A percentile compares a stretch with the other conserved stretches of the same genome.
Conservation (phyloP, 2,329 filamentous ascomycete species). For the Trichoderma sp. region DNA sequence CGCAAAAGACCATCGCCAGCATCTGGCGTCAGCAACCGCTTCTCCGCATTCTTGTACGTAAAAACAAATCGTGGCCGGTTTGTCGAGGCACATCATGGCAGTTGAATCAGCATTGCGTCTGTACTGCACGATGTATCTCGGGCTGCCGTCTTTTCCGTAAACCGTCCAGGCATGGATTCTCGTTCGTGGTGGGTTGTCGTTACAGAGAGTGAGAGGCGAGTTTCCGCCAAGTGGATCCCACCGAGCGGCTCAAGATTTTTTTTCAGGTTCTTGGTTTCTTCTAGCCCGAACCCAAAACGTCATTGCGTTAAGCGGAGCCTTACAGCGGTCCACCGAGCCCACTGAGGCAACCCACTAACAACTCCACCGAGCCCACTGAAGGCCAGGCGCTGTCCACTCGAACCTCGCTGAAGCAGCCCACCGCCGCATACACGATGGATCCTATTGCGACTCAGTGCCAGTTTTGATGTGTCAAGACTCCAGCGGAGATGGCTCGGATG, state of each 20-base stretch:
- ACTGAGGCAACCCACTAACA: not conserved
- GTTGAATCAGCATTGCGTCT: not conserved
- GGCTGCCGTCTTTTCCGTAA: slow-evolving; percentile 12
- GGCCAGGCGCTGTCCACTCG: not conserved
- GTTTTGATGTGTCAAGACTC: slow-evolving; percentile 25
- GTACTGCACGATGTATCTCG: not conserved
- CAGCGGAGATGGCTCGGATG: slow-evolving; percentile 14
- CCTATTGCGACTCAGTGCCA: slow-evolving; percentile 16
- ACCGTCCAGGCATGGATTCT: not conserved
- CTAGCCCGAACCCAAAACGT: slow-evolving; percentile 14
- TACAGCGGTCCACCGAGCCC: slow-evolving; percentile 1
- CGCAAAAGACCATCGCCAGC: slow-evolving; percentile 7
- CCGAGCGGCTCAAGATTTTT: not conserved
- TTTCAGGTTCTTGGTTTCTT: not conserved
- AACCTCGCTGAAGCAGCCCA: slow-evolving; percentile 1
- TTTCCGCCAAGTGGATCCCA: not conserved
- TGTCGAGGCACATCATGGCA: not conserved
- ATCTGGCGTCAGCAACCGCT: not conserved
- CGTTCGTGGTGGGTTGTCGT: not conserved
- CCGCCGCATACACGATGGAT: slow-evolving; percentile 6
- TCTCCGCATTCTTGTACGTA: slow-evolving; percentile 21
- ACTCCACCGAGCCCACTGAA: not conserved
- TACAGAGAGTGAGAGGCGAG: not conserved
- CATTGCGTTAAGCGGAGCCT: slow-evolving; percentile 4
- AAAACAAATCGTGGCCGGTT: slow-evolving; percentile 10